Percentiles rank a stretch among this genome's conserved stretches.
Conservation (phyloP, 2,329 filamentous ascomycete species). For the Chlorencoelia australis region DNA sequence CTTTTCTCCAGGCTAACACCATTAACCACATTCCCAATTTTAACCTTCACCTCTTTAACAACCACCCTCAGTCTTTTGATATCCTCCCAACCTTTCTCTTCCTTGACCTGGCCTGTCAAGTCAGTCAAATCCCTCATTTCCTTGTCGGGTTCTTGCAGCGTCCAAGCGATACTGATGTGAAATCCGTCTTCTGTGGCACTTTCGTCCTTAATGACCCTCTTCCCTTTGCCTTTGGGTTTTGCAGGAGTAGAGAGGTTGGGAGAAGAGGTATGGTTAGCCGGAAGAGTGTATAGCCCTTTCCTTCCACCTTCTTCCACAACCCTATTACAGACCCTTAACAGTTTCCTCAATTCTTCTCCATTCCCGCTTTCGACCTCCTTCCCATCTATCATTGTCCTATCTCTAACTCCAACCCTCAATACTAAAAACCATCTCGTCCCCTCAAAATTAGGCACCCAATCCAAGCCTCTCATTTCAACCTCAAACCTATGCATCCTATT, state of each 20-base stretch:
- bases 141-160: slow-evolving; percentile 42
- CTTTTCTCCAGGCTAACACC: too few relatives aligned
- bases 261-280: slow-evolving; percentile 51
- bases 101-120: slow-evolving; percentile 6
- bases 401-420: too few relatives aligned
- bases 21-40: slow-evolving; percentile 68
- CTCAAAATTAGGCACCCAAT: slow-evolving; percentile 59
- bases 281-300: too few relatives aligned
- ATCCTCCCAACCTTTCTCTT: slow-evolving; percentile 1
- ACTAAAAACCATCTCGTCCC: slow-evolving; percentile 76
- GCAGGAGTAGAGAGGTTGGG: slow-evolving; percentile 9
- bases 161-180: slow-evolving; percentile 88
- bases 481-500: slow-evolving; percentile 13
- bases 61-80: slow-evolving; percentile 35
- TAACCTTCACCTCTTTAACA: slow-evolving; percentile 57
- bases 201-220: slow-evolving; percentile 5
- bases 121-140: slow-evolving; percentile 33
- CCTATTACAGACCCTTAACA: slow-evolving; percentile 60
- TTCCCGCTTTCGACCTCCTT: slow-evolving; percentile 33
- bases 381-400: too few relatives aligned
- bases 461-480: slow-evolving; percentile 31
- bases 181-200: slow-evolving; percentile 50
- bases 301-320: slow-evolving; percentile 41
- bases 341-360: slow-evolving; percentile 42
- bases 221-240: not conserved